Evolutionary conservation across 1,284 basidiomycete species (phyloP).

Genomic region (Mixia osmundae): DNA sequence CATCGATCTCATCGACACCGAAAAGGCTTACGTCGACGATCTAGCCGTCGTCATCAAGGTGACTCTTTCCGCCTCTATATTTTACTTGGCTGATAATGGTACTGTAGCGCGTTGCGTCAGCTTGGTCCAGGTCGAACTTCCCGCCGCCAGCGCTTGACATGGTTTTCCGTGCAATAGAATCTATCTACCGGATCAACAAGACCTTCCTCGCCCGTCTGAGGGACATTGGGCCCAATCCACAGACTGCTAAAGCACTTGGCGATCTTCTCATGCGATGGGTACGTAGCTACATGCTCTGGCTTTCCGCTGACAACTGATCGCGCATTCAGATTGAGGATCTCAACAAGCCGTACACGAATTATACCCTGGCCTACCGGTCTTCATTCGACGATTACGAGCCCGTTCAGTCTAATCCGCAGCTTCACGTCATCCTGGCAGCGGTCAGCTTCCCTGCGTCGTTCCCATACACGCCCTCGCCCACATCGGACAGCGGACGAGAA

Average conservation of each 20-base stretch:
- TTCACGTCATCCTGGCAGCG: slow-evolving; percentile 41
- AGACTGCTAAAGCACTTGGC: slow-evolving; percentile 82
- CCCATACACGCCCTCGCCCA: slow-evolving; percentile 31
- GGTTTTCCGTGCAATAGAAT: slow-evolving; percentile 85
- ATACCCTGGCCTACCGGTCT: slow-evolving; percentile 42
- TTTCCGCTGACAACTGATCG: background rate
- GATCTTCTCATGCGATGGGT: slow-evolving; percentile 97
- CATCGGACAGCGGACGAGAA: slow-evolving; percentile 2
- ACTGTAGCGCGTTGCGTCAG: slow-evolving; percentile 69
- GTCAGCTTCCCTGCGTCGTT: too few relatives aligned
- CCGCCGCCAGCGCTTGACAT: slow-evolving; percentile 73
- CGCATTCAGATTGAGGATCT: slow-evolving; percentile 56
- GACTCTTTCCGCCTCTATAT: slow-evolving; percentile 22
- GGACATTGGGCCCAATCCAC: slow-evolving; percentile 77
- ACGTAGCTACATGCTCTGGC: slow-evolving; percentile 18
- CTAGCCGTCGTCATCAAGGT: slow-evolving; percentile 76
- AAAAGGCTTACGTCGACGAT: slow-evolving; percentile 77
- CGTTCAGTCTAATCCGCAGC: slow-evolving; percentile 46
- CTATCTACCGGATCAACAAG: slow-evolving; percentile 75
- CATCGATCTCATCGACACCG: slow-evolving; percentile 77
- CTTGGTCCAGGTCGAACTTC: slow-evolving; percentile 85
- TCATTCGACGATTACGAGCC: slow-evolving; percentile 68
- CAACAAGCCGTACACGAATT: slow-evolving; percentile 61
- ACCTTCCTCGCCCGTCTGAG: slow-evolving; percentile 56
- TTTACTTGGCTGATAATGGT: too few relatives aligned